Conservation (phyloP, 371 early-diverging fungal genomes). For the Parasitella parasitica region DNA sequence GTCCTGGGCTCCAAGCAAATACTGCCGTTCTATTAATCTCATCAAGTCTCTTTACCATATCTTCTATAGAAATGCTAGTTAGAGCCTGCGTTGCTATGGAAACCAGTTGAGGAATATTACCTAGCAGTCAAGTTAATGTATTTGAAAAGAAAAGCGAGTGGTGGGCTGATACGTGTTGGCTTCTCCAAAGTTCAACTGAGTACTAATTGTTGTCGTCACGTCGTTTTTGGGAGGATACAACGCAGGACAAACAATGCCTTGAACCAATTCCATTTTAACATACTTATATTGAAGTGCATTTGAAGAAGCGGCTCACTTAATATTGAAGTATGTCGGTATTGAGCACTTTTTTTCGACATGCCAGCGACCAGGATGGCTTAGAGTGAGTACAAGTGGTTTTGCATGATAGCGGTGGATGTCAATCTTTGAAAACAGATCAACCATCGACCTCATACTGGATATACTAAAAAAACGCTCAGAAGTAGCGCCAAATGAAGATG, state of each 20-base stretch:
- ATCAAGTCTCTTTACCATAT: slow-evolving; percentile 59
- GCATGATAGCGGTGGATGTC: background rate
- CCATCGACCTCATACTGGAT: background rate
- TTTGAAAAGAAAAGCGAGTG: background rate
- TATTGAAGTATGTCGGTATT: background rate
- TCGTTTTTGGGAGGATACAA: background rate
- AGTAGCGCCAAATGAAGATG: background rate
- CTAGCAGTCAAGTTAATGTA: background rate
- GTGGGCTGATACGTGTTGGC: background rate
- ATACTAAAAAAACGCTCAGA: background rate
- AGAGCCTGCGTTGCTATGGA: background rate
- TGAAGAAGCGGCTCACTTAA: background rate
- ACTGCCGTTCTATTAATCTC: slow-evolving; percentile 80
- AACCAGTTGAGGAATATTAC: background rate
- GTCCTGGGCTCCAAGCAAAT: slow-evolving; percentile 82
- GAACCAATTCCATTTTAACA: too few relatives aligned
- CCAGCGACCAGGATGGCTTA: background rate
- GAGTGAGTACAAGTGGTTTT: background rate
- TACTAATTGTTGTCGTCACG: background rate
- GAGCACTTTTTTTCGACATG: background rate
- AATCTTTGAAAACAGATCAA: background rate
- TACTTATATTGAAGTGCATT: background rate
- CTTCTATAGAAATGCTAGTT: background rate
- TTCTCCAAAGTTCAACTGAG: background rate
- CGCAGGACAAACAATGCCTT: slow-evolving; percentile 1